Percentiles rank a stretch among this genome's conserved stretches.
Evolutionary conservation across 169 alveolate genomes (phyloP).

Genomic region (Cryptosporidium felis): DNA sequence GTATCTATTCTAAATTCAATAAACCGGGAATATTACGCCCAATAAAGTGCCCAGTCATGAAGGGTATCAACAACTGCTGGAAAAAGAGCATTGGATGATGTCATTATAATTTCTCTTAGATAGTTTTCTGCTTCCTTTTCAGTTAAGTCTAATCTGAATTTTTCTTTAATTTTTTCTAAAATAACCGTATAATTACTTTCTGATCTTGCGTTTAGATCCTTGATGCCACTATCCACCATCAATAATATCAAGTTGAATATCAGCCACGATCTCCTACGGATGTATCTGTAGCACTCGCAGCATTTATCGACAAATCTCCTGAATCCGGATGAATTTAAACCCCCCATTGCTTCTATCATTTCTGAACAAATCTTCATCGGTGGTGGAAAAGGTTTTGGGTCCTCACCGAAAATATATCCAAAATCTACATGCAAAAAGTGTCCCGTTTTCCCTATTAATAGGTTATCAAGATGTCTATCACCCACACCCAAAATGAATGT

Average conservation of each 20-base stretch:
- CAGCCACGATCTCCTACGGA: conserved; percentile 86
- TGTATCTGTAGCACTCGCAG: conserved; percentile 82
- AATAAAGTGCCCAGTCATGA: conserved; percentile 88
- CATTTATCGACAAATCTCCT: conserved; percentile 80
- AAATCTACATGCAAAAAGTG: conserved; percentile 97
- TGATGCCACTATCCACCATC: conserved; percentile 93
- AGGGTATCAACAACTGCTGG: conserved; percentile 89
- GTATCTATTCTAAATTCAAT: no score
- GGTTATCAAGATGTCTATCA: conserved; percentile 98
- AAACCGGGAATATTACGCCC: conserved; percentile 79
- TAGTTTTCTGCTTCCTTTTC: conserved; percentile 90
- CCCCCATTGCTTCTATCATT: conserved; percentile 94
- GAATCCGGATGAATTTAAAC: conserved; percentile 87
- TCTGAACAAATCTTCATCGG: conserved; percentile 92
- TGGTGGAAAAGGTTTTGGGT: conserved; percentile 90
- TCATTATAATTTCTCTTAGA: conserved; percentile 85
- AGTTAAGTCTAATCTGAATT: conserved; percentile 82
- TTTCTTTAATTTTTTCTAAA: conserved; percentile 82
- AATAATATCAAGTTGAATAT: conserved; percentile 86
- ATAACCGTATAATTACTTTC: conserved; percentile 62
- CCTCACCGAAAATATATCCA: conserved; percentile 95
- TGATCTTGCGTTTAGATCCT: conserved; percentile 82
- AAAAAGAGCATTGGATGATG: conserved; percentile 89
- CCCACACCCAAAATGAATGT: conserved; percentile 98
- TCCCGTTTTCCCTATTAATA: conserved; percentile 91